Evolutionary conservation across 805 yeast species (phyloP).

Genomic region (Yarrowia osloensis): DNA sequence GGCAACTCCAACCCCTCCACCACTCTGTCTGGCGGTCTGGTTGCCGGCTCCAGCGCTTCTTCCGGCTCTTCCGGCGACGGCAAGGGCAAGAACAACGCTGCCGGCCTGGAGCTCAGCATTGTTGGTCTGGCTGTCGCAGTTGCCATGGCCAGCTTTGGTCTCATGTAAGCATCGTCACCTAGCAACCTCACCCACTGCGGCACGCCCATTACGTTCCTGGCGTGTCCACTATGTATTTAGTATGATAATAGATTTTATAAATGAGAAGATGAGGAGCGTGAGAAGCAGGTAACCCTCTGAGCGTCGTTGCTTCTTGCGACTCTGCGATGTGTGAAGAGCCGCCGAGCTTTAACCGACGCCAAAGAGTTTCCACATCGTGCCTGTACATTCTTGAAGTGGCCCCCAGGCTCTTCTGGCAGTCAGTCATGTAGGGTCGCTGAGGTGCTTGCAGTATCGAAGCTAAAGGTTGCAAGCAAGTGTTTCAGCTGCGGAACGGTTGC

Average conservation of each 20-base stretch:
- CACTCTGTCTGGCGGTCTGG: slow-evolving; percentile 30
- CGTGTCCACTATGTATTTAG: slow-evolving; percentile 11
- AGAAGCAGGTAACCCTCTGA: too few relatives aligned
- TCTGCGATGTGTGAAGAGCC: too few relatives aligned
- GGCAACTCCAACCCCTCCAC: not conserved
- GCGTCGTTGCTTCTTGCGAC: too few relatives aligned
- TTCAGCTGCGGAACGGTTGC: not conserved
- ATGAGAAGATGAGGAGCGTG: not conserved
- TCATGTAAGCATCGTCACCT: slow-evolving; percentile 2
- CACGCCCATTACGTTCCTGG: not conserved
- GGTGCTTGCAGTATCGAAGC: not conserved
- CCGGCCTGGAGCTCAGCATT: slow-evolving; percentile 1
- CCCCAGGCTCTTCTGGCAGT: too few relatives aligned
- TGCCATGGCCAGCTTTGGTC: not conserved
- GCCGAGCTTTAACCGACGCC: too few relatives aligned
- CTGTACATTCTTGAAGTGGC: too few relatives aligned
- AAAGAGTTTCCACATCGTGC: too few relatives aligned
- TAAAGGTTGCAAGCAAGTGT: not conserved
- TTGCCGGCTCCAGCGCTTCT: slow-evolving; percentile 3
- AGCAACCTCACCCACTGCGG: too few relatives aligned
- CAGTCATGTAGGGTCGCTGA: not conserved
- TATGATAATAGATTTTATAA: not conserved
- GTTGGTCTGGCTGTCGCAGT: slow-evolving; percentile 17
- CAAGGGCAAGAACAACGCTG: slow-evolving; percentile 8
- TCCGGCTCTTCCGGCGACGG: not conserved